These are phyloP conservation scores for Cicer judaicum DNA, from an alignment of 306 rosid species.

Conservation along the genomic window DNA sequence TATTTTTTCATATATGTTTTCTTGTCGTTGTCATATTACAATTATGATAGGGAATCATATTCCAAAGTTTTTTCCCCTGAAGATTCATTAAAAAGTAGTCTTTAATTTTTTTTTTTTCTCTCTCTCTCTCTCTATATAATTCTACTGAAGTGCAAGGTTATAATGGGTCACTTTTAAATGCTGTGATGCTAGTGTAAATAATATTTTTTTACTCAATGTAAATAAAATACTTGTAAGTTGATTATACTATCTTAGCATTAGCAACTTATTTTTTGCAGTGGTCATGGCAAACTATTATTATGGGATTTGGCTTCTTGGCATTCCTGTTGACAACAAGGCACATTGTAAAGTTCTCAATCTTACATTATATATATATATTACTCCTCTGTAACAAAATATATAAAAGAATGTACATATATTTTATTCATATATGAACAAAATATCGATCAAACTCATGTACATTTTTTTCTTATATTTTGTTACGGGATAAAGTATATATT, in stretches of 20 bases:
- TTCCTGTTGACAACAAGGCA: constrained; percentile 76
- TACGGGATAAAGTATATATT: neutral
- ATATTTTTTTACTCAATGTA: no score
- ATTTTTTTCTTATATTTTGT: no score
- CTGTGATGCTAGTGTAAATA: neutral
- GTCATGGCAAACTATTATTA: constrained; percentile 86
- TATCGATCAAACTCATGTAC: no score
- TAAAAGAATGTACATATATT: no score
- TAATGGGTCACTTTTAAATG: constrained; percentile 22
- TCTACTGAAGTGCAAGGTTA: neutral
- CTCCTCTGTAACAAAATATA: no score
- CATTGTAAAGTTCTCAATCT: constrained; percentile 61
- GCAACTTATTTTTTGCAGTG: constrained; percentile 64
- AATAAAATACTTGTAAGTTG: neutral
- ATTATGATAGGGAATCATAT: constrained; percentile 43
- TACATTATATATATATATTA: neutral
- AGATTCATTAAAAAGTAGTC: neutral
- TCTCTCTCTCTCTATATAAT: no score
- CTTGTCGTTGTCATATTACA: neutral
- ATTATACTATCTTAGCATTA: constrained; percentile 31
- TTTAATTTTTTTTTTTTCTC: no score
- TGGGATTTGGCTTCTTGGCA: constrained; percentile 72
- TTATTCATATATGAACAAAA: no score
- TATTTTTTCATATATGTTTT: constrained; percentile 32
- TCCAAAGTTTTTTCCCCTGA: constrained; percentile 19